phyloP scores from a whole-genome alignment of 371 early-diverging fungal genomes.

The Lichtheimia ornata region DNA sequence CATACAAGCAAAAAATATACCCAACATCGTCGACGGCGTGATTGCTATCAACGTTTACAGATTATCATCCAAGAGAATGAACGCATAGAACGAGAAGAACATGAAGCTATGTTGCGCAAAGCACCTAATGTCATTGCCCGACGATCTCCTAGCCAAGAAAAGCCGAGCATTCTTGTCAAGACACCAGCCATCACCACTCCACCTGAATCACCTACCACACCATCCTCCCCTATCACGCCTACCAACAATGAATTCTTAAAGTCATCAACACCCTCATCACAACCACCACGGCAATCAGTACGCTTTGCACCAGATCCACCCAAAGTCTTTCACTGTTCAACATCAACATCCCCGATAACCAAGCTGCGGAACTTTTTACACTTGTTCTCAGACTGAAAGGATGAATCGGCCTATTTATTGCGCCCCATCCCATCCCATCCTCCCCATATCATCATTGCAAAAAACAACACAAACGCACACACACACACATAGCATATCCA shows the following conservation, averaged over 20 bases:
- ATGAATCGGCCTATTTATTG: neutral
- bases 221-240: conserved; percentile 7
- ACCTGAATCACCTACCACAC: conserved; percentile 6
- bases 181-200: conserved; percentile 10
- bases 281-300: conserved; percentile 35
- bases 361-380: conserved; percentile 8
- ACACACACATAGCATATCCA: conserved; percentile 1
- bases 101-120: conserved; percentile 30
- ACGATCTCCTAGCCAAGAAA: conserved; percentile 8
- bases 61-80: conserved; percentile 40
- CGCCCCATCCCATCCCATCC: neutral
- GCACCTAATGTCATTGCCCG: conserved; percentile 20
- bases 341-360: conserved; percentile 3
- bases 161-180: conserved; percentile 24
- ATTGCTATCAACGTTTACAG: conserved; percentile 38
- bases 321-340: conserved; percentile 23
- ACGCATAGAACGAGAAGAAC: conserved; percentile 31
- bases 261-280: conserved; percentile 7
- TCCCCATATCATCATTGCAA: too few relatives aligned
- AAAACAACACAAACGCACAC: neutral
- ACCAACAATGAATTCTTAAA: neutral
- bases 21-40: conserved; percentile 40
- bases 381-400: conserved; percentile 2
- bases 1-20: conserved; percentile 2
- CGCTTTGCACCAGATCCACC: conserved; percentile 43